Conservation (phyloP, 2,329 filamentous ascomycete genomes). For the Verticillium nonalfalfae region DNA sequence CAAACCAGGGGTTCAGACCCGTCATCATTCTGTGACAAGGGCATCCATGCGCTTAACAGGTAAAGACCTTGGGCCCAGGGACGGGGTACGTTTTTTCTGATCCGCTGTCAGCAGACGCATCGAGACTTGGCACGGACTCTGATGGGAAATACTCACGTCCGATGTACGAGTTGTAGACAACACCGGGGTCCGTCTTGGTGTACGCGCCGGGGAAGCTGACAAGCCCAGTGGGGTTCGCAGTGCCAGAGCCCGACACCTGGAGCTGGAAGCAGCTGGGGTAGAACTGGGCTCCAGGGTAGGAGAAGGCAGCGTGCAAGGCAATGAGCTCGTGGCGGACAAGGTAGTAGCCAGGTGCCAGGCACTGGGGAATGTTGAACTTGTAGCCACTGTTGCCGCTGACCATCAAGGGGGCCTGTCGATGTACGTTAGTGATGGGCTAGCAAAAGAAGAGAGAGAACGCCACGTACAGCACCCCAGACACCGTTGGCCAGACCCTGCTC, state of each 20-base stretch:
- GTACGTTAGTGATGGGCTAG: too few species aligned
- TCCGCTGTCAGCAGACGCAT: slow-evolving; percentile 3
- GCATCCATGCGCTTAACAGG: slow-evolving; percentile 24
- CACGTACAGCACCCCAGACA: slow-evolving; percentile 36
- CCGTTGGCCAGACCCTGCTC: slow-evolving; percentile 41
- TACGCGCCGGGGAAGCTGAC: slow-evolving; percentile 52
- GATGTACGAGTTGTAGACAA: slow-evolving; percentile 44
- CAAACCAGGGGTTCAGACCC: too few species aligned
- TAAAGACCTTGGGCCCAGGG: slow-evolving; percentile 41
- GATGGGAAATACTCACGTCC: neutral
- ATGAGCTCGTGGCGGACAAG: slow-evolving; percentile 53
- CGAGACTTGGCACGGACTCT: slow-evolving; percentile 12
- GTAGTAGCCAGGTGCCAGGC: slow-evolving; percentile 47
- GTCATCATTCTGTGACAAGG: too few species aligned
- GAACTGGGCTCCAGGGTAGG: slow-evolving; percentile 50
- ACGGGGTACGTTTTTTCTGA: slow-evolving; percentile 29
- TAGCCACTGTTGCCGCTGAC: slow-evolving; percentile 31
- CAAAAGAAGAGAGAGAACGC: neutral
- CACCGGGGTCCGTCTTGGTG: slow-evolving; percentile 39
- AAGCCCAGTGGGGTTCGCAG: slow-evolving; percentile 28
- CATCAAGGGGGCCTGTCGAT: slow-evolving; percentile 32
- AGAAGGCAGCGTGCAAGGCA: slow-evolving; percentile 40
- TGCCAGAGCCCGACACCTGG: slow-evolving; percentile 43
- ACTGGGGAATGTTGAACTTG: slow-evolving; percentile 46
- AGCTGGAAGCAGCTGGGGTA: slow-evolving; percentile 54